Evolutionary conservation across 441 rosid species (phyloP).

Genomic region (Euphorbia corollata): DNA sequence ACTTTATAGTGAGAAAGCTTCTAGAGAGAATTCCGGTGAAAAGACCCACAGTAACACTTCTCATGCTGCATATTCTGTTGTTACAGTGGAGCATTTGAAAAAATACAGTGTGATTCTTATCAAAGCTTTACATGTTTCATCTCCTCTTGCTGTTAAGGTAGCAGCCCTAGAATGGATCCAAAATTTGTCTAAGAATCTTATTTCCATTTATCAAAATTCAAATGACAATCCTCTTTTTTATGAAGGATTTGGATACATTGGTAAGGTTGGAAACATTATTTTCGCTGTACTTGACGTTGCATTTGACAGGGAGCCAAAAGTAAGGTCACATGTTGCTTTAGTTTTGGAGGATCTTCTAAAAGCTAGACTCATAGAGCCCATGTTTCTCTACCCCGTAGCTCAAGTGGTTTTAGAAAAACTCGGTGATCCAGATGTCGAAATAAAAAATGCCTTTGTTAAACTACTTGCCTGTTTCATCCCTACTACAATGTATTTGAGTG

Average conservation of each 20-base stretch:
- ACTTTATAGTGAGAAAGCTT: constrained; percentile 29
- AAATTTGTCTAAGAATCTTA: constrained; percentile 58
- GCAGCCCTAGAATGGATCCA: constrained; percentile 70
- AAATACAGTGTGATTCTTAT: constrained; percentile 48
- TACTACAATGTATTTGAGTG: constrained; percentile 48
- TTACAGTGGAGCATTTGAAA: constrained; percentile 52
- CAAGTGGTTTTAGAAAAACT: constrained; percentile 72
- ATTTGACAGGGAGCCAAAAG: constrained; percentile 79
- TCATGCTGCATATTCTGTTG: constrained; percentile 31
- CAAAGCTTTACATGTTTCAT: constrained; percentile 57
- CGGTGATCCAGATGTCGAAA: constrained; percentile 71
- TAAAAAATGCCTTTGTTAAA: constrained; percentile 59
- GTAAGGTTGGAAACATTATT: constrained; percentile 42
- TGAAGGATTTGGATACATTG: constrained; percentile 47
- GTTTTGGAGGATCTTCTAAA: constrained; percentile 74
- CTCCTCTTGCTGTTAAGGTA: constrained; percentile 68
- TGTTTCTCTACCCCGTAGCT: constrained; percentile 48
- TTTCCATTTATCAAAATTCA: constrained; percentile 39
- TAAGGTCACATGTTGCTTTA: constrained; percentile 62
- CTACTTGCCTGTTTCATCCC: constrained; percentile 74
- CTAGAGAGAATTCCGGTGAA: constrained; percentile 33
- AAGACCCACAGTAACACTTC: constrained; percentile 24
- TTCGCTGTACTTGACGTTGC: constrained; percentile 69
- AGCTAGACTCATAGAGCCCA: constrained; percentile 62
- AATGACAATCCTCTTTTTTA: constrained; percentile 29